A percentile compares a stretch with the other conserved stretches of the same genome.
These are phyloP conservation scores for Platanthera guangdongensis DNA, from an alignment of 106 monocot genomes.

Conservation along the genomic window DNA sequence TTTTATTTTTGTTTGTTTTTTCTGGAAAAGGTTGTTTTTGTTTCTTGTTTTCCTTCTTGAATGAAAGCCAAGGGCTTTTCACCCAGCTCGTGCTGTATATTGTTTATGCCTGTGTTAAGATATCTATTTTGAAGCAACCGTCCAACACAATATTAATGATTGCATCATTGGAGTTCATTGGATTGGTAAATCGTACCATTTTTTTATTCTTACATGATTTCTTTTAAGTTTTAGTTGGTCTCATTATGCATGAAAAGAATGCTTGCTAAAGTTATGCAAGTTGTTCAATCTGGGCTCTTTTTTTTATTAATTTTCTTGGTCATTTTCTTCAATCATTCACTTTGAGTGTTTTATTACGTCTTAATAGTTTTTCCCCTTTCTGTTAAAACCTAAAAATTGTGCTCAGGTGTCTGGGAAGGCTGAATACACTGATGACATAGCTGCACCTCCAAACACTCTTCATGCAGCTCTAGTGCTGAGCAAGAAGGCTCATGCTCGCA, in stretches of 20 bases:
- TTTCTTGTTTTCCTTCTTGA: background rate
- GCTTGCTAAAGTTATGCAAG: background rate
- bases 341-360: background rate
- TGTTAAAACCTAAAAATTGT: slow-evolving; percentile 2
- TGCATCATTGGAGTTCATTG: background rate
- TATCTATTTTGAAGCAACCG: background rate
- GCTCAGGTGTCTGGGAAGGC: slow-evolving; percentile 82
- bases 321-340: background rate
- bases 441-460: slow-evolving; percentile 57
- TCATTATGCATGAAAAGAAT: background rate
- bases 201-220: background rate
- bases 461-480: slow-evolving; percentile 87
- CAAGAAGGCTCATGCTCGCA: slow-evolving; percentile 84
- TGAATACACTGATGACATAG: slow-evolving; percentile 81
- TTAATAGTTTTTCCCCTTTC: background rate
- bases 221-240: background rate
- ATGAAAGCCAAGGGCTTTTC: background rate
- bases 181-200: background rate
- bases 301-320: background rate
- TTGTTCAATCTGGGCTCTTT: background rate
- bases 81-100: background rate
- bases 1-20: background rate
- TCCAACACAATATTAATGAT: background rate
- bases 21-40: background rate
- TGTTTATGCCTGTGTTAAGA: background rate